Conservation (phyloP, 2,329 filamentous ascomycete genomes). For the Apiospora kogelbergensis region DNA sequence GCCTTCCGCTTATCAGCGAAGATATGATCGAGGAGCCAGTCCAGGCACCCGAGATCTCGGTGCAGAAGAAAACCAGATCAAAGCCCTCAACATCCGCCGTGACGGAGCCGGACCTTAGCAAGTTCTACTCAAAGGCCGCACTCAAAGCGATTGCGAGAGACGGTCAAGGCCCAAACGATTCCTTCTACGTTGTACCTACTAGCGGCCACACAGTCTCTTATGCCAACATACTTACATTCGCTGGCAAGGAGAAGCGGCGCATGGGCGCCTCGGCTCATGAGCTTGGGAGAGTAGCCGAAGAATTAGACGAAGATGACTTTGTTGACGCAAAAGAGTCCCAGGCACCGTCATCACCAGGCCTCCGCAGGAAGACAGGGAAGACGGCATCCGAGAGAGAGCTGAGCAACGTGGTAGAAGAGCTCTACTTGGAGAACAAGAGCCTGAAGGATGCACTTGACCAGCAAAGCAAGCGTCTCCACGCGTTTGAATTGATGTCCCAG, state of each 20-base stretch:
- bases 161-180: slow-evolving; percentile 64
- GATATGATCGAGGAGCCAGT: slow-evolving; percentile 45
- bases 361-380: slow-evolving; percentile 41
- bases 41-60: slow-evolving; percentile 33
- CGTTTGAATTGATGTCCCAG: slow-evolving; percentile 91
- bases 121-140: slow-evolving; percentile 82
- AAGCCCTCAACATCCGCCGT: slow-evolving; percentile 33
- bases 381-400: slow-evolving; percentile 44
- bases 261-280: slow-evolving; percentile 50
- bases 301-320: slow-evolving; percentile 81
- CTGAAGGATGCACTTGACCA: slow-evolving; percentile 85
- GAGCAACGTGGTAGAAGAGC: slow-evolving; percentile 78
- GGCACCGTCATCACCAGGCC: slow-evolving; percentile 41
- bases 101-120: slow-evolving; percentile 73
- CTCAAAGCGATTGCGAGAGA: slow-evolving; percentile 75
- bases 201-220: slow-evolving; percentile 92
- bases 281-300: slow-evolving; percentile 40
- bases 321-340: slow-evolving; percentile 79
- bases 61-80: slow-evolving; percentile 35
- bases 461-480: slow-evolving; percentile 81
- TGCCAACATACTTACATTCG: slow-evolving; percentile 78
- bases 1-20: slow-evolving; percentile 70
- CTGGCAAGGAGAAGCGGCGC: slow-evolving; percentile 65
- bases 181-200: slow-evolving; percentile 93
- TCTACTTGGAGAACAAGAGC: slow-evolving; percentile 83